phyloP scores from a whole-genome alignment of 2,329 filamentous ascomycete genomes.

The Phyllosticta paracitricarpa region DNA sequence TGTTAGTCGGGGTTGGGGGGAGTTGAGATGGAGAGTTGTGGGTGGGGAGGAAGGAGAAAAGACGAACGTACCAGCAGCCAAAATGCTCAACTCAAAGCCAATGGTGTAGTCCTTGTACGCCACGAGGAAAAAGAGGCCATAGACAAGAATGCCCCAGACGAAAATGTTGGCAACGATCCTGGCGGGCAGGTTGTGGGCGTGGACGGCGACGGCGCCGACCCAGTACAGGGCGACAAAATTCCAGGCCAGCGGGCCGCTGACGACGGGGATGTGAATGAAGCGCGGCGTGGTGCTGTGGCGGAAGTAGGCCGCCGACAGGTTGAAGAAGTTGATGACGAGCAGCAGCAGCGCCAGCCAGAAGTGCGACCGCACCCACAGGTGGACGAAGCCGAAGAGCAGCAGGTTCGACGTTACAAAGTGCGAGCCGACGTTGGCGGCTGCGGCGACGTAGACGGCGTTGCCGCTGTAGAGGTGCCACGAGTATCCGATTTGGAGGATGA shows the following conservation, averaged over 20 bases:
- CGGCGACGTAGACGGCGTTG: slow-evolving; percentile 51
- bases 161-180: slow-evolving; percentile 77
- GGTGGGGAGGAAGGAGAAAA: not conserved
- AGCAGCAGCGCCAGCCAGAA: slow-evolving; percentile 70
- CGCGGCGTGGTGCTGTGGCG: slow-evolving; percentile 61
- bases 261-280: slow-evolving; percentile 65
- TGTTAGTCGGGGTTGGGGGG: not conserved
- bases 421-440: slow-evolving; percentile 65
- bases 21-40: not conserved
- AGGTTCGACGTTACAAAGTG: slow-evolving; percentile 85
- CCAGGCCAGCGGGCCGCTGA: slow-evolving; percentile 74
- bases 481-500: slow-evolving; percentile 67
- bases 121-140: slow-evolving; percentile 67
- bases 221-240: slow-evolving; percentile 80
- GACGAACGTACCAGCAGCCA: slow-evolving; percentile 52
- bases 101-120: slow-evolving; percentile 67
- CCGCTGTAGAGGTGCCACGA: slow-evolving; percentile 65
- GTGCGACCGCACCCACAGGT: slow-evolving; percentile 68
- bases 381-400: slow-evolving; percentile 69
- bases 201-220: slow-evolving; percentile 74
- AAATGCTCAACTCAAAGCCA: slow-evolving; percentile 65
- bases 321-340: slow-evolving; percentile 71
- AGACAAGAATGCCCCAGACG: slow-evolving; percentile 72
- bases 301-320: slow-evolving; percentile 71
- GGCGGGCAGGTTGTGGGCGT: slow-evolving; percentile 56